Percentiles rank a stretch among this genome's conserved stretches.
Conservation (phyloP, 2,329 filamentous ascomycete species). For the Arthrobotrys musiformis region DNA sequence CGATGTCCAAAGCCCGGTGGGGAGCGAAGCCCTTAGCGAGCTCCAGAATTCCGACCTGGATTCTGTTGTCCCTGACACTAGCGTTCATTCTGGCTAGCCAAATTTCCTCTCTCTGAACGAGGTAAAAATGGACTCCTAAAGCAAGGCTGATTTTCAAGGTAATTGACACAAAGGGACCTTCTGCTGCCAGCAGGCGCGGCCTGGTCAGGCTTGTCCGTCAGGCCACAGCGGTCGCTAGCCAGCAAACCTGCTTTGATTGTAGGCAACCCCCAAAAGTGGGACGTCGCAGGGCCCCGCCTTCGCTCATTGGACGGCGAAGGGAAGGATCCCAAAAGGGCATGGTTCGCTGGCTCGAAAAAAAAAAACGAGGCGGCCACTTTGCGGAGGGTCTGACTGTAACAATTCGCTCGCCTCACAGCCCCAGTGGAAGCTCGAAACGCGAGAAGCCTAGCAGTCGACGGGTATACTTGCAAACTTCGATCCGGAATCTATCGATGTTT, state of each 20-base stretch:
- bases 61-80: conserved; percentile 40
- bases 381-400: conserved; percentile 40
- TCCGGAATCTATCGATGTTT: conserved; percentile 21
- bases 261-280: conserved; percentile 47
- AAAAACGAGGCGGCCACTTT: conserved; percentile 54
- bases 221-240: conserved; percentile 48
- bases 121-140: conserved; percentile 10
- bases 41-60: conserved; percentile 33
- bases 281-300: conserved; percentile 34
- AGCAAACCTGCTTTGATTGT: conserved; percentile 54
- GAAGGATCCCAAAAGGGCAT: conserved; percentile 37
- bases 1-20: conserved; percentile 48
- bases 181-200: conserved; percentile 19
- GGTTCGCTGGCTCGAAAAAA: conserved; percentile 44
- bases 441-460: conserved; percentile 47
- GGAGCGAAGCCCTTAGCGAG: conserved; percentile 42
- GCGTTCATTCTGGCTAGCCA: conserved; percentile 13
- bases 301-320: conserved; percentile 28
- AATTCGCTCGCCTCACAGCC: conserved; percentile 47
- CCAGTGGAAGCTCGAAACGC: conserved; percentile 51
- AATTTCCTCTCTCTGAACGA: neutral
- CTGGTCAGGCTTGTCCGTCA: conserved; percentile 40
- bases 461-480: conserved; percentile 41
- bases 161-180: neutral
- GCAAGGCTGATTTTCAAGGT: conserved; percentile 45